Conservation (phyloP, 2,329 filamentous ascomycete species). For the Penicillium sp. region DNA sequence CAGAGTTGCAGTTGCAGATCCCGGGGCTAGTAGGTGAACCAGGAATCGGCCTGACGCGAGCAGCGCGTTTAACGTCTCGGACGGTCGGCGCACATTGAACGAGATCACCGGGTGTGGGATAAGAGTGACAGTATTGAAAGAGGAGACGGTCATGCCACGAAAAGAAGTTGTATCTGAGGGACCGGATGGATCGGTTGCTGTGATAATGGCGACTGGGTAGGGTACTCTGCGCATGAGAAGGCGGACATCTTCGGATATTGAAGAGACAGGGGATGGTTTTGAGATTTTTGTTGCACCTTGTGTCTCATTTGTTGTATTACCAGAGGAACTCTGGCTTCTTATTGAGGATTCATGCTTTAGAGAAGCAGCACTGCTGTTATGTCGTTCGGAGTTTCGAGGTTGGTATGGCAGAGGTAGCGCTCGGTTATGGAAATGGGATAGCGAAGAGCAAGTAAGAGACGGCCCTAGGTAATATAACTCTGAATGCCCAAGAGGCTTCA, state of each 20-base stretch:
- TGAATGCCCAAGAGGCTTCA: background rate
- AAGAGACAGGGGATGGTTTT: slow-evolving; percentile 3
- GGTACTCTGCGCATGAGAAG: slow-evolving; percentile 55
- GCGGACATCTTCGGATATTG: slow-evolving; percentile 40
- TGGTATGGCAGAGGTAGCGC: too few relatives aligned
- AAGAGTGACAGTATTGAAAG: slow-evolving; percentile 59
- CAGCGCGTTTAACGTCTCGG: slow-evolving; percentile 56
- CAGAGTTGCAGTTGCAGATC: slow-evolving; percentile 32
- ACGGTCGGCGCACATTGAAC: slow-evolving; percentile 60
- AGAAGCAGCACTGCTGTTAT: slow-evolving; percentile 16
- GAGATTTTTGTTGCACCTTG: background rate
- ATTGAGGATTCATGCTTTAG: slow-evolving; percentile 1
- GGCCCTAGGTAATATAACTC: background rate
- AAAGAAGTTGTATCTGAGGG: slow-evolving; percentile 29
- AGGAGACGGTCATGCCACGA: slow-evolving; percentile 59
- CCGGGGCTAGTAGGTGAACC: slow-evolving; percentile 51
- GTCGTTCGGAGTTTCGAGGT: slow-evolving; percentile 19
- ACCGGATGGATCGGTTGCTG: slow-evolving; percentile 40
- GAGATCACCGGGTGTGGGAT: slow-evolving; percentile 56
- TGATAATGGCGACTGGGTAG: slow-evolving; percentile 58
- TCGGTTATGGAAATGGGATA: too few relatives aligned
- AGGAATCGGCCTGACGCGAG: slow-evolving; percentile 46
- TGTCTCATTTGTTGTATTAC: background rate
- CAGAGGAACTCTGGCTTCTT: slow-evolving; percentile 1
- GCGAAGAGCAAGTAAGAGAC: background rate